These are phyloP conservation scores for Cardamine occulta DNA, from an alignment of 345 rosid species.

Conservation along the genomic window DNA sequence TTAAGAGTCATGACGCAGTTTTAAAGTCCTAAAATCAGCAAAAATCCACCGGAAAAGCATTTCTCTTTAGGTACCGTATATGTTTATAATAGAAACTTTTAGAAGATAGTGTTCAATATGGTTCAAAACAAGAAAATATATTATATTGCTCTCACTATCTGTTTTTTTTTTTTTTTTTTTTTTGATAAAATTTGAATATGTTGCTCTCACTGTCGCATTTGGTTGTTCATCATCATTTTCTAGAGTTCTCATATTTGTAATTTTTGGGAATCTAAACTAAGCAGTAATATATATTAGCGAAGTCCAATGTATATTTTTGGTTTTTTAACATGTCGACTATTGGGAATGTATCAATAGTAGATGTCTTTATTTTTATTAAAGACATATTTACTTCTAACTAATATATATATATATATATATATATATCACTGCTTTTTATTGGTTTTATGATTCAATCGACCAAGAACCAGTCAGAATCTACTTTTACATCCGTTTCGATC, in stretches of 20 bases:
- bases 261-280: not conserved
- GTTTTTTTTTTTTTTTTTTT: too few species aligned
- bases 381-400: not conserved
- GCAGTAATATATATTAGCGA: not conserved
- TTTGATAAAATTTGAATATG: not conserved
- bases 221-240: not conserved
- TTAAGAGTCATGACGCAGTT: not conserved
- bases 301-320: not conserved
- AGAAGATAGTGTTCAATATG: slow-evolving; percentile 8
- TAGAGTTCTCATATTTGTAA: not conserved
- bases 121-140: not conserved
- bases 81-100: slow-evolving; percentile 16
- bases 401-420: not conserved
- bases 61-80: not conserved
- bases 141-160: not conserved
- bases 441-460: slow-evolving; percentile 1
- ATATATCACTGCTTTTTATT: slow-evolving; percentile 7
- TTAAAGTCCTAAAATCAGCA: not conserved
- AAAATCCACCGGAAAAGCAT: not conserved
- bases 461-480: slow-evolving; percentile 1
- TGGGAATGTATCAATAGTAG: not conserved
- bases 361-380: not conserved
- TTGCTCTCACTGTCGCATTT: not conserved
- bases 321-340: not conserved
- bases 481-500: slow-evolving; percentile 17